Conservation (phyloP, 2,329 filamentous ascomycete species). For the Xylaria sp. region DNA sequence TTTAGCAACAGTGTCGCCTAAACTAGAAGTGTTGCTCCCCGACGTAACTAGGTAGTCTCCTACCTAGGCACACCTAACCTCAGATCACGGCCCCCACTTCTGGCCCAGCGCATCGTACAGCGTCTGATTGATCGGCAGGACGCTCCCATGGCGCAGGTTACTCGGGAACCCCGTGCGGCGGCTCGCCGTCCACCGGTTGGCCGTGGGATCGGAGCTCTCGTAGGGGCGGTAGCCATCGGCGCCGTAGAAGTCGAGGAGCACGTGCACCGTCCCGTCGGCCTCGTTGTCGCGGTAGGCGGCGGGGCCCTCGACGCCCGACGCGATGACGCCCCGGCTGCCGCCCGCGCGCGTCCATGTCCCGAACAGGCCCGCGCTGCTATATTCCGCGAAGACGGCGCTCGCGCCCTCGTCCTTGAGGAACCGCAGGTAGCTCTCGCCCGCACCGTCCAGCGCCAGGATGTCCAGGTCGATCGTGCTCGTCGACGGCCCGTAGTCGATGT, state of each 20-base stretch:
- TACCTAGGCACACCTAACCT: neutral
- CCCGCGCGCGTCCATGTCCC: slow-evolving; percentile 55
- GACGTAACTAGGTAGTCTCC: neutral
- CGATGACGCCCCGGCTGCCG: slow-evolving; percentile 46
- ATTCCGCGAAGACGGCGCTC: slow-evolving; percentile 55
- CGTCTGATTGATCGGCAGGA: slow-evolving; percentile 49
- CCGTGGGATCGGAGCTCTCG: slow-evolving; percentile 46
- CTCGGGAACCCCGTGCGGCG: slow-evolving; percentile 46
- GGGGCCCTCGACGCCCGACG: slow-evolving; percentile 47
- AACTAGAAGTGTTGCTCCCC: neutral
- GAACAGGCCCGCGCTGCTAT: slow-evolving; percentile 51
- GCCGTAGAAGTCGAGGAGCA: slow-evolving; percentile 54
- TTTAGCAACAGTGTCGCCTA: neutral
- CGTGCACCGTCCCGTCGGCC: slow-evolving; percentile 43
- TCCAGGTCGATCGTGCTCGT: slow-evolving; percentile 60
- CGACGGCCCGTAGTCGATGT: slow-evolving; percentile 51
- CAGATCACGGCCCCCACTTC: slow-evolving; percentile 38
- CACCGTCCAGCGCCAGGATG: slow-evolving; percentile 50
- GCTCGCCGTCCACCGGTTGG: slow-evolving; percentile 50
- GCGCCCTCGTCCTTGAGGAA: slow-evolving; percentile 59
- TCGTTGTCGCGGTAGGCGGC: slow-evolving; percentile 49
- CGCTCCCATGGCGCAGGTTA: slow-evolving; percentile 54
- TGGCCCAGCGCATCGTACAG: slow-evolving; percentile 45
- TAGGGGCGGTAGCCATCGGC: slow-evolving; percentile 54
- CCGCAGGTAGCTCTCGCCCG: slow-evolving; percentile 48